A percentile compares a stretch with the other conserved stretches of the same genome.
phyloP scores from a whole-genome alignment of 139 green algal species.

The Micractinium conductrix region DNA sequence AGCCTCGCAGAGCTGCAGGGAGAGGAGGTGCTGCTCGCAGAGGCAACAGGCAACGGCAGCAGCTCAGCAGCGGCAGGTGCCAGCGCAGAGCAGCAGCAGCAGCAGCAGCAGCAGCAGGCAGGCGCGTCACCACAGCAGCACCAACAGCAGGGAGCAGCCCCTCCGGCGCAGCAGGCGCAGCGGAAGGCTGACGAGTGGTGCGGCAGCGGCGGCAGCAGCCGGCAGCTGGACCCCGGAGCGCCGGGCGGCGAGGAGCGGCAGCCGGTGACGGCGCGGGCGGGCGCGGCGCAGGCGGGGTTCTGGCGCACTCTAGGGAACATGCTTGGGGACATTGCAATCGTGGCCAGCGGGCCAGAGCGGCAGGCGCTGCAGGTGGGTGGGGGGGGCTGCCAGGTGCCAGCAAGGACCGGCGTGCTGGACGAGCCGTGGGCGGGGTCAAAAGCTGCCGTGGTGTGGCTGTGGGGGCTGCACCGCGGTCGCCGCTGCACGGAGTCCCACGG shows the following conservation, averaged over 20 bases:
- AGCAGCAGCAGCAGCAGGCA: neutral
- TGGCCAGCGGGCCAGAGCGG: conserved; percentile 53
- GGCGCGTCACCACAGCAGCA: too few relatives aligned
- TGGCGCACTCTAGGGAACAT: conserved; percentile 54
- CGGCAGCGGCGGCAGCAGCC: neutral
- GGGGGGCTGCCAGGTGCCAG: neutral
- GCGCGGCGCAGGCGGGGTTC: conserved; percentile 42
- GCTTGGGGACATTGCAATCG: conserved; percentile 61
- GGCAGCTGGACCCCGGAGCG: neutral
- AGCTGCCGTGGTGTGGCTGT: too few relatives aligned
- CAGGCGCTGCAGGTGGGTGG: conserved; percentile 46
- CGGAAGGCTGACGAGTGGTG: neutral
- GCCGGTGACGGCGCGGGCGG: neutral
- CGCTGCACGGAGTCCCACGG: neutral
- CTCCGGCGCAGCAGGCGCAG: neutral
- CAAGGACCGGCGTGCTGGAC: neutral
- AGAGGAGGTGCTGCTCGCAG: neutral
- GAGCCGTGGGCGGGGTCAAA: too few relatives aligned
- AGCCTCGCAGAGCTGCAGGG: neutral
- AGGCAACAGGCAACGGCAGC: neutral
- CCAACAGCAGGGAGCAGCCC: neutral
- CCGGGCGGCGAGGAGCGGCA: neutral
- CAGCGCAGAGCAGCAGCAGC: conserved; percentile 24
- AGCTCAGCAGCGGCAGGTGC: neutral
- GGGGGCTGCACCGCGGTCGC: neutral